These are phyloP conservation scores for Lactarius indigo DNA, from an alignment of 768 basidiomycete genomes.

Conservation along the genomic window DNA sequence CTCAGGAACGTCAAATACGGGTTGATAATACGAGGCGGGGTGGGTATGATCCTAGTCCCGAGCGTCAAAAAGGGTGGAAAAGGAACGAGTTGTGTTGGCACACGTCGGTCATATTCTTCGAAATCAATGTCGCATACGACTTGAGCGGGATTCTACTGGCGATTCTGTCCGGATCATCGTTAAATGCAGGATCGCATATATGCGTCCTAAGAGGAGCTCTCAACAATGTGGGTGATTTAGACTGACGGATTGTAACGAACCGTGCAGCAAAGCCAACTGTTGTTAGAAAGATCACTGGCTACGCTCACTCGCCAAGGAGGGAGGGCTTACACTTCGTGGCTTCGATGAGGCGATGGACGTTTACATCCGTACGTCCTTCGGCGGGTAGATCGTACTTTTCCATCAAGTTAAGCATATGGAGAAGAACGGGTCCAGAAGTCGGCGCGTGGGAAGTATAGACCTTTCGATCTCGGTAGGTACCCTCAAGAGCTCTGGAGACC, in stretches of 20 bases:
- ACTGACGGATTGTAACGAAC: constrained; percentile 31
- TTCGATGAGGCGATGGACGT: constrained; percentile 79
- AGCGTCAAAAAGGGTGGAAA: neutral
- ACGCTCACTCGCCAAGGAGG: constrained; percentile 9
- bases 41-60: constrained; percentile 71
- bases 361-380: constrained; percentile 54
- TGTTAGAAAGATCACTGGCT: constrained; percentile 2
- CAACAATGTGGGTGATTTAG: neutral
- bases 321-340: constrained; percentile 67
- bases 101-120: constrained; percentile 79
- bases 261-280: constrained; percentile 64
- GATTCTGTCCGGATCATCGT: constrained; percentile 53
- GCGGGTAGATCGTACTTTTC: constrained; percentile 62
- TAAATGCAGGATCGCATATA: constrained; percentile 74
- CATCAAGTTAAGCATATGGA: constrained; percentile 88
- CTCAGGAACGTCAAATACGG: constrained; percentile 67
- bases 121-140: constrained; percentile 57
- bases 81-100: constrained; percentile 27
- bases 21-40: constrained; percentile 75
- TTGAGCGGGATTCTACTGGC: constrained; percentile 60
- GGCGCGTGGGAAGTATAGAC: constrained; percentile 87
- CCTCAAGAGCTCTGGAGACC: constrained; percentile 69
- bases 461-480: constrained; percentile 71
- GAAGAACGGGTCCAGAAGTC: constrained; percentile 80
- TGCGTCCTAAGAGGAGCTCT: constrained; percentile 55